Evolutionary conservation across 208 protist species (phyloP).

Genomic region (Wallacemonas sp.): DNA sequence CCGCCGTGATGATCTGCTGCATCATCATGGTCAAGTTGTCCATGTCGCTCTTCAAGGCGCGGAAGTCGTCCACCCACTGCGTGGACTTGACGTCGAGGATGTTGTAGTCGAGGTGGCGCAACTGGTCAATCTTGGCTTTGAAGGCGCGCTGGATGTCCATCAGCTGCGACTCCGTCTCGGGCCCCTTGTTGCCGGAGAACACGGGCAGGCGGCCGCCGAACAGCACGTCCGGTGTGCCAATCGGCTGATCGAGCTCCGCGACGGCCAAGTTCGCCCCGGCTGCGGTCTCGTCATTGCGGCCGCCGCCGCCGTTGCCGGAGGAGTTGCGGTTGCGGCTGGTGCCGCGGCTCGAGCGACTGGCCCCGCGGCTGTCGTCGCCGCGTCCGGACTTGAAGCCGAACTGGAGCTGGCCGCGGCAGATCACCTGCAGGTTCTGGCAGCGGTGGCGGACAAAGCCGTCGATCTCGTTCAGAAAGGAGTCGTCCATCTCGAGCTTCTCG

Average conservation of each 20-base stretch:
- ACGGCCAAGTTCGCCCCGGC: slow-evolving; percentile 55
- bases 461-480: slow-evolving; percentile 96
- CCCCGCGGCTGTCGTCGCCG: slow-evolving; percentile 21
- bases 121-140: slow-evolving; percentile 88
- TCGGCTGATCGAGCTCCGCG: slow-evolving; percentile 59
- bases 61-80: slow-evolving; percentile 97
- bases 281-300: slow-evolving; percentile 25
- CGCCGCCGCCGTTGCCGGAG: slow-evolving; percentile 21
- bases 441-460: slow-evolving; percentile 97
- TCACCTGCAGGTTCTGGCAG: slow-evolving; percentile 96
- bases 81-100: slow-evolving; percentile 98
- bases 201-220: slow-evolving; percentile 83
- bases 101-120: slow-evolving; percentile 94
- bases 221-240: slow-evolving; percentile 35
- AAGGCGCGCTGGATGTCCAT: slow-evolving; percentile 95
- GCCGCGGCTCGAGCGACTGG: slow-evolving; percentile 18
- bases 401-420: slow-evolving; percentile 97
- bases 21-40: slow-evolving; percentile 98
- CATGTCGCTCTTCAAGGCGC: slow-evolving; percentile 94
- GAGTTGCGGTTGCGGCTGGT: slow-evolving; percentile 28
- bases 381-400: slow-evolving; percentile 88
- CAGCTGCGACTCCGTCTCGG: slow-evolving; percentile 95
- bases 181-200: slow-evolving; percentile 95
- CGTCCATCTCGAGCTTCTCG: slow-evolving; percentile 92
- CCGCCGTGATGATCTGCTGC: slow-evolving; percentile 95